Conservation (phyloP, 495 filamentous ascomycete genomes). For the Amniculicola lignicola region DNA sequence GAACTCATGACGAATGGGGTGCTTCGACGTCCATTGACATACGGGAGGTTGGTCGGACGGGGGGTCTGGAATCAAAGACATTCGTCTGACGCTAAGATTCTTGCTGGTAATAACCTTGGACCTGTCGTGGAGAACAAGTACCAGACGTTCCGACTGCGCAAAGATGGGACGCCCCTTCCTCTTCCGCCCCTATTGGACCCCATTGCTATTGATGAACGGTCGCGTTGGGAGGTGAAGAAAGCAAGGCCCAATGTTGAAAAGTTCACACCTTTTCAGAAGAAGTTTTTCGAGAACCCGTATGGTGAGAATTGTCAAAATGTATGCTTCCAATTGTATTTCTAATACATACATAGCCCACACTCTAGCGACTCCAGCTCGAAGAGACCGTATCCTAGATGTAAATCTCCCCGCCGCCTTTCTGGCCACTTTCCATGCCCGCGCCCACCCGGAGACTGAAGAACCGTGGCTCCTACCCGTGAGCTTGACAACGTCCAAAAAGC, state of each 20-base stretch:
- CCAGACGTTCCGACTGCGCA: slow-evolving; percentile 26
- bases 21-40: too few species aligned
- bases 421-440: slow-evolving; percentile 56
- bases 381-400: slow-evolving; percentile 55
- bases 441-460: slow-evolving; percentile 53
- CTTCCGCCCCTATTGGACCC: slow-evolving; percentile 45
- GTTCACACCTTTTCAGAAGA: slow-evolving; percentile 48
- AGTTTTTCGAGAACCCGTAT: slow-evolving; percentile 57
- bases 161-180: slow-evolving; percentile 43
- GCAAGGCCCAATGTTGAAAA: slow-evolving; percentile 22
- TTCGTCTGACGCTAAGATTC: not conserved
- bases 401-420: slow-evolving; percentile 63
- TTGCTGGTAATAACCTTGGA: slow-evolving; percentile 8
- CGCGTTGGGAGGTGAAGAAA: slow-evolving; percentile 32
- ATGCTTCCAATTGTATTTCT: slow-evolving; percentile 32
- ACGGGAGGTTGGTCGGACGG: too few species aligned
- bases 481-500: slow-evolving; percentile 11
- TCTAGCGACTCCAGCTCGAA: slow-evolving; percentile 63
- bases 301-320: too few species aligned
- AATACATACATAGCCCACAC: slow-evolving; percentile 48
- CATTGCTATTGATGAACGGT: slow-evolving; percentile 12
- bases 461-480: slow-evolving; percentile 58
- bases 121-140: slow-evolving; percentile 18
- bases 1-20: too few species aligned
- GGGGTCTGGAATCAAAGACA: slow-evolving; percentile 10